Percentiles rank a stretch among this genome's conserved stretches.
Conservation (phyloP, 495 filamentous ascomycete genomes). For the Symbiotaphrina buchneri region DNA sequence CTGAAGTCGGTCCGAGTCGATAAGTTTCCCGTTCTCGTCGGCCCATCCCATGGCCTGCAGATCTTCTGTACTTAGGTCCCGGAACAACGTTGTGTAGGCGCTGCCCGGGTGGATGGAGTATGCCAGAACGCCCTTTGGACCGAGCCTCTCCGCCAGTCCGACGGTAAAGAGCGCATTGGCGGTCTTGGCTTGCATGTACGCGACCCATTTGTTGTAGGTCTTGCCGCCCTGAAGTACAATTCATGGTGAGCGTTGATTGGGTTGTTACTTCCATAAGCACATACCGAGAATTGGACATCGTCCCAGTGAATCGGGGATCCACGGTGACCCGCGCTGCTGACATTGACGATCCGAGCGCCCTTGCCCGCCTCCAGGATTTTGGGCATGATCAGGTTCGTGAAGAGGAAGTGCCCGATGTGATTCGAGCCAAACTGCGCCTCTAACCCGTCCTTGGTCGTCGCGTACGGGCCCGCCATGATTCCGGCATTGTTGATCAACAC, state of each 20-base stretch:
- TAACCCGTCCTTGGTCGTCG: constrained; percentile 17
- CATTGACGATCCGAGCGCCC: constrained; percentile 17
- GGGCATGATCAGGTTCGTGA: constrained; percentile 28
- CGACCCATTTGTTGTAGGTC: constrained; percentile 18
- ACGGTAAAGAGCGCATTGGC: constrained; percentile 34
- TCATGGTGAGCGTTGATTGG: neutral
- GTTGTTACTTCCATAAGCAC: constrained; percentile 24
- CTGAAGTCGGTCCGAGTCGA: constrained; percentile 4
- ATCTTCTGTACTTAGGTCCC: constrained; percentile 3
- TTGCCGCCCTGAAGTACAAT: constrained; percentile 10
- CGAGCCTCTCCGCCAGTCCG: constrained; percentile 14
- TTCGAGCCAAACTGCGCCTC: constrained; percentile 36
- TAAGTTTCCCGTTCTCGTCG: constrained; percentile 4
- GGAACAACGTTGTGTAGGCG: neutral
- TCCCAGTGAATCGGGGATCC: constrained; percentile 20
- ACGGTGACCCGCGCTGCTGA: constrained; percentile 19
- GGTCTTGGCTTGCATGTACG: constrained; percentile 33
- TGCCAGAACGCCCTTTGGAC: constrained; percentile 1
- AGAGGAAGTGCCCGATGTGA: constrained; percentile 34
- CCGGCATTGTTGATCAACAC: constrained; percentile 13
- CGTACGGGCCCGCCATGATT: constrained; percentile 15
- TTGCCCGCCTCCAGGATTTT: constrained; percentile 17
- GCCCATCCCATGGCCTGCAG: neutral
- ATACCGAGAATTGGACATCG: too few relatives aligned
- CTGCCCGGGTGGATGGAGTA: constrained; percentile 6